Conservation (phyloP, 2,329 filamentous ascomycete genomes). For the Epichloe uncinata region DNA sequence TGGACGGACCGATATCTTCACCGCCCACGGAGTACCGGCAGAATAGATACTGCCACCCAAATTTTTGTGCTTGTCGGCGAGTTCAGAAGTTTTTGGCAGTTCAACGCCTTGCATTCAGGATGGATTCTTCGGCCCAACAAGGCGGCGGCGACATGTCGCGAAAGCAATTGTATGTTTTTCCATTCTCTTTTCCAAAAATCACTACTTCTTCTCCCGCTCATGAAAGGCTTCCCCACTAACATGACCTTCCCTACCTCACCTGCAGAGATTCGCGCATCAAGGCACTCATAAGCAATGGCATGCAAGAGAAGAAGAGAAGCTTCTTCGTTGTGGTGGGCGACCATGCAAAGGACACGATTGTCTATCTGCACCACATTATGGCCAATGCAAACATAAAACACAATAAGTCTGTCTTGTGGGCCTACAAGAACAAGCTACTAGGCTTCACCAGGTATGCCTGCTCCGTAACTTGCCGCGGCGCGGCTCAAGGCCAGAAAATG, state of each 20-base stretch:
- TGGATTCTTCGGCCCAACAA: slow-evolving; percentile 4
- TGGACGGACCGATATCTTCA: slow-evolving; percentile 7
- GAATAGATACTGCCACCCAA: slow-evolving; percentile 22
- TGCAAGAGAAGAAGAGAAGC: slow-evolving; percentile 92
- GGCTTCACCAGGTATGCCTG: slow-evolving; percentile 61
- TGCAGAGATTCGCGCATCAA: slow-evolving; percentile 75
- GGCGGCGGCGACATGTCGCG: slow-evolving; percentile 42
- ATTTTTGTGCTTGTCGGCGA: no score
- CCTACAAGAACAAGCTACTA: slow-evolving; percentile 94
- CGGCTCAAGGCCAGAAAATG: not conserved
- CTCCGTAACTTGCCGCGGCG: not conserved
- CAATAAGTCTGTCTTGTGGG: slow-evolving; percentile 88
- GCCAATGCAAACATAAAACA: slow-evolving; percentile 80
- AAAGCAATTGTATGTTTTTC: slow-evolving; percentile 36
- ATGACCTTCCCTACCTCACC: not conserved
- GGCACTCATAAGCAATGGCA: slow-evolving; percentile 79
- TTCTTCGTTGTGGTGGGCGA: slow-evolving; percentile 95
- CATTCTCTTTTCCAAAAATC: not conserved
- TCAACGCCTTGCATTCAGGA: slow-evolving; percentile 9
- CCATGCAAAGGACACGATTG: slow-evolving; percentile 89
- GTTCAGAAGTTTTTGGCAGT: not conserved
- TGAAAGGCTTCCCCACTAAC: no score
- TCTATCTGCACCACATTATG: slow-evolving; percentile 86
- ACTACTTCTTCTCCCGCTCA: not conserved
- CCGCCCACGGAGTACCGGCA: slow-evolving; percentile 22